A percentile compares a stretch with the other conserved stretches of the same genome.
Conservation (phyloP, 768 basidiomycete species). For the Suillus americanus region DNA sequence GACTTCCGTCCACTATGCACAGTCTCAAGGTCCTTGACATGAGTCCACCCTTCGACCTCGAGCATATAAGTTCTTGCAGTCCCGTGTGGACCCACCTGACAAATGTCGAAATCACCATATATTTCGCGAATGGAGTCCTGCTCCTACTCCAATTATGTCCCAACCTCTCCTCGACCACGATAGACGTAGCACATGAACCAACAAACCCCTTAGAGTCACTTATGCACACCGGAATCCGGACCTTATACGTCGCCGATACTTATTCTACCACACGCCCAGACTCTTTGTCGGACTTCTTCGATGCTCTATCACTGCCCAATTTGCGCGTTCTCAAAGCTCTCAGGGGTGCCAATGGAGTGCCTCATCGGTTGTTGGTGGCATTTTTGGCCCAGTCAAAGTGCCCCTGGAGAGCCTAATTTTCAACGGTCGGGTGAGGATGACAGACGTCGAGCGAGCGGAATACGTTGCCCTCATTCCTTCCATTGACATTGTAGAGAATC, state of each 20-base stretch:
- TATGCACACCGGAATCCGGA: conserved; percentile 12
- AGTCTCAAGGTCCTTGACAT: no score
- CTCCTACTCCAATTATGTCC: conserved; percentile 20
- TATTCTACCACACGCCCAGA: background rate
- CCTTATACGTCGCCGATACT: conserved; percentile 9
- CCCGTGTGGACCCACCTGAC: background rate
- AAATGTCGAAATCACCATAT: background rate
- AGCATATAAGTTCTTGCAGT: background rate
- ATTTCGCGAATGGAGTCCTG: background rate
- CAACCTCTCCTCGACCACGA: conserved; percentile 15
- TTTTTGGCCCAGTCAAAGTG: conserved; percentile 7
- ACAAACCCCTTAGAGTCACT: background rate
- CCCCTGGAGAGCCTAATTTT: background rate
- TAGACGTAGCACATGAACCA: background rate
- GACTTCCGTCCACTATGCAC: no score
- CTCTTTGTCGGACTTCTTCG: background rate
- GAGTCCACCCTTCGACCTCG: no score
- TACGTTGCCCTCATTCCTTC: conserved; percentile 19
- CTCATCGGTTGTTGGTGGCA: conserved; percentile 10
- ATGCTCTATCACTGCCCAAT: background rate
- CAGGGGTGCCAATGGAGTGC: background rate
- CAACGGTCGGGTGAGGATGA: conserved; percentile 8
- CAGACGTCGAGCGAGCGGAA: conserved; percentile 13
- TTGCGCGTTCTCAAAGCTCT: background rate
- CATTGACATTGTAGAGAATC: background rate